Base-by-base conservation (phyloP, 23 red algal genomes). In the Gracilaria domingensis region DNA sequence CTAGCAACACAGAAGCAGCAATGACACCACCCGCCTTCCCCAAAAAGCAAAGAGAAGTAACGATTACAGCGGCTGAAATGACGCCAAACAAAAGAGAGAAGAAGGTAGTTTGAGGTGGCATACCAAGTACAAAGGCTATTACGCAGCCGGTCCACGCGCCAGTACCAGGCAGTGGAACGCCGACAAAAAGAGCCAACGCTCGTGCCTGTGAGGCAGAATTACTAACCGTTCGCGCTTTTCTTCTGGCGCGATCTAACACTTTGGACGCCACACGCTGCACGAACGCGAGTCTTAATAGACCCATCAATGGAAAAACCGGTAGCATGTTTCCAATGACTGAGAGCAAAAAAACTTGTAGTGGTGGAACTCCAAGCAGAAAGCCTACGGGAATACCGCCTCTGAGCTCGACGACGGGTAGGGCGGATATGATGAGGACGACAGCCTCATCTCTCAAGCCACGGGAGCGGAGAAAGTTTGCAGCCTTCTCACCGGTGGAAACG, bases 151-250 rank as follows among this genome's bases (percentile, higher is more conserved):
- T 95, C 94, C 94, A 99, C 2, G 91, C 97, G 13, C 97, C 97
- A 36, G 97, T 99, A 25, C 97, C 97, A 14, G 97, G 97, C 12
- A 96, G 60, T 0, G 97, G 97, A 8, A 99, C 79, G 79, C 94
- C 97, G 13, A 99, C 97, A 61, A 99, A 99, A 48, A 99, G 56
- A 48, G 94, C 91, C 39, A 99, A 84, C 18, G 91, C 97, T 32
- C 70, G 23, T 0, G 84, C 88, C 23, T 74, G 84, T 23, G 69
- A 88, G 0, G 36, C 34, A 44, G 82, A 80, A 37, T 74, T 75
- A 29, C 56, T 38, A 32, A 94, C 42, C 18, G 82, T 51, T 25
- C 50, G 76, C 42, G 92, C 87, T 75, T 89, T 91, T 61, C 55
- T 51, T n/a, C 93, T 86, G 20, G 97, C 93, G 13, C 87, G 45